Conservation (phyloP, 345 rosid species). For the Salix arbutifolia region DNA sequence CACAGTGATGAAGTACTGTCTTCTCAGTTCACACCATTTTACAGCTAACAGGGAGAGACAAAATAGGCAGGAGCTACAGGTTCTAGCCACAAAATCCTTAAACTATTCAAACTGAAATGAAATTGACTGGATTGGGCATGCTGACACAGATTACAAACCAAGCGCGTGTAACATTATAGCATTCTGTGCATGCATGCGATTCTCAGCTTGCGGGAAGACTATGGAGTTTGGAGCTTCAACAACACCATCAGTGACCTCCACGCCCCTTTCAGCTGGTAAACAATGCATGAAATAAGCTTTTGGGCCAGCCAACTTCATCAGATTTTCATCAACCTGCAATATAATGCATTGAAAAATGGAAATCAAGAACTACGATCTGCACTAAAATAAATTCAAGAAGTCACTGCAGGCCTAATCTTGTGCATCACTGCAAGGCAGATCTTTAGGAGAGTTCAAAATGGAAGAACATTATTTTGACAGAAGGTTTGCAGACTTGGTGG, state of each 20-base stretch:
- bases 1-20: neutral
- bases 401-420: neutral
- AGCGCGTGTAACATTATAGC: slow-evolving; percentile 80
- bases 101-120: neutral
- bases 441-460: neutral
- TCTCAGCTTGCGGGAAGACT: slow-evolving; percentile 92
- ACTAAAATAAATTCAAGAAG: neutral
- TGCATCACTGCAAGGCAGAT: neutral
- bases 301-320: slow-evolving; percentile 82
- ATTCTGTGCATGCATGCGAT: slow-evolving; percentile 92
- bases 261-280: slow-evolving; percentile 96
- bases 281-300: slow-evolving; percentile 95
- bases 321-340: slow-evolving; percentile 73
- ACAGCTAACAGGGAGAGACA: neutral
- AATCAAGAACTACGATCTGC: neutral
- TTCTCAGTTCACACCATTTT: neutral
- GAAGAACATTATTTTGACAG: neutral
- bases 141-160: slow-evolving; percentile 28
- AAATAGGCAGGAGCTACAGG: too few relatives aligned
- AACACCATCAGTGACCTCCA: slow-evolving; percentile 80
- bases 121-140: neutral
- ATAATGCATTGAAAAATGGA: neutral
- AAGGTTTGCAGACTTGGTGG: neutral
- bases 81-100: neutral
- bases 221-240: slow-evolving; percentile 87